These are phyloP conservation scores for Botryotinia narcissicola DNA, from an alignment of 2,329 filamentous ascomycete species.

Conservation along the genomic window DNA sequence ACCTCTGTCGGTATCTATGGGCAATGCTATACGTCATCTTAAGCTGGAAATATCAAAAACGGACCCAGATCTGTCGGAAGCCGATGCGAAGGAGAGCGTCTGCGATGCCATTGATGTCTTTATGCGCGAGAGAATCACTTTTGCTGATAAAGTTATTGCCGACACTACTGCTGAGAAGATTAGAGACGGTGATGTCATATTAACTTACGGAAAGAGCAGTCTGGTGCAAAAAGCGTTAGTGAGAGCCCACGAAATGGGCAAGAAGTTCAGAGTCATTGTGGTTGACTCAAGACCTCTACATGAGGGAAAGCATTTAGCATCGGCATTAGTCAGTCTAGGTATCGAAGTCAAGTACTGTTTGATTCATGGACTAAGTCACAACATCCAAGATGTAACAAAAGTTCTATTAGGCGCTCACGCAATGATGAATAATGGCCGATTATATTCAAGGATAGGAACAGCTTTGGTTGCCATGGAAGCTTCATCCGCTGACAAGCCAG, in stretches of 20 bases:
- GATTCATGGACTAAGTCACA: slow-evolving; percentile 72
- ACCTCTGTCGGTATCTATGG: slow-evolving; percentile 96
- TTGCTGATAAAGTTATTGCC: slow-evolving; percentile 84
- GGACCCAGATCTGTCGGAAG: slow-evolving; percentile 79
- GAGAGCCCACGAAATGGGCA: slow-evolving; percentile 66
- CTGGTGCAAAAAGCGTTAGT: slow-evolving; percentile 82
- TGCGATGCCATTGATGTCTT: slow-evolving; percentile 82
- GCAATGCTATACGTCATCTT: slow-evolving; percentile 91
- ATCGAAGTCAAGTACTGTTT: slow-evolving; percentile 79
- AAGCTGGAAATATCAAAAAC: slow-evolving; percentile 91
- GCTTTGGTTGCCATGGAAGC: slow-evolving; percentile 84
- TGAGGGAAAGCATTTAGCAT: slow-evolving; percentile 70
- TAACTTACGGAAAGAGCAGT: slow-evolving; percentile 83
- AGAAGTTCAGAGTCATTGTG: slow-evolving; percentile 77
- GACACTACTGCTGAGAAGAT: slow-evolving; percentile 74
- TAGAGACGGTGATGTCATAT: slow-evolving; percentile 72
- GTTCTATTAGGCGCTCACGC: slow-evolving; percentile 86
- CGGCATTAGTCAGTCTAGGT: slow-evolving; percentile 63
- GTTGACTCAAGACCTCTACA: slow-evolving; percentile 74
- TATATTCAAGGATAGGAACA: slow-evolving; percentile 86
- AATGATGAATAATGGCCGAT: slow-evolving; percentile 90
- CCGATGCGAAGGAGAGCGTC: slow-evolving; percentile 75
- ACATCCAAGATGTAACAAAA: slow-evolving; percentile 59
- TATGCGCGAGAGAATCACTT: slow-evolving; percentile 83
- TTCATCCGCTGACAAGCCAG: slow-evolving; percentile 69